A percentile compares a stretch with the other conserved stretches of the same genome.
phyloP scores from a whole-genome alignment of 805 yeast species.

The Saccharomycopsis vini region DNA sequence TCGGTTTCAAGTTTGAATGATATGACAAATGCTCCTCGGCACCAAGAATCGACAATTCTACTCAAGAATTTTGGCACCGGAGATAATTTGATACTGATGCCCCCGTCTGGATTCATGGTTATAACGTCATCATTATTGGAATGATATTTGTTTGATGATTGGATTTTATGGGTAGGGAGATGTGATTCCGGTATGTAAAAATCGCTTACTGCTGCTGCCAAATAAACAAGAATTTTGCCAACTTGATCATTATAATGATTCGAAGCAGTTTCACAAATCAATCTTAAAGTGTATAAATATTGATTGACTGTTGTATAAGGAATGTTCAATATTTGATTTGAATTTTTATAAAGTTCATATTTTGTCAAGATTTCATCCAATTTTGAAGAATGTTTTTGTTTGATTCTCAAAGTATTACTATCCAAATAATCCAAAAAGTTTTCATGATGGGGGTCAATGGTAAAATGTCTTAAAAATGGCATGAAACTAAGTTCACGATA shows the following conservation, averaged over 20 bases:
- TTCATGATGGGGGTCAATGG: slow-evolving; percentile 38
- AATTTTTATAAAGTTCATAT: slow-evolving; percentile 18
- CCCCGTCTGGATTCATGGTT: slow-evolving; percentile 39
- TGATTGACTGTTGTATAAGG: slow-evolving; percentile 96
- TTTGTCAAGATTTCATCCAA: slow-evolving; percentile 45
- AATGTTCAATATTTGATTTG: slow-evolving; percentile 39
- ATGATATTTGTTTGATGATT: slow-evolving; percentile 24
- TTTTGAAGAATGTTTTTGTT: slow-evolving; percentile 47
- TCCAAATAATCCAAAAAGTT: slow-evolving; percentile 69
- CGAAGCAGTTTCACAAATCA: slow-evolving; percentile 47
- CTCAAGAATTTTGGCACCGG: slow-evolving; percentile 94
- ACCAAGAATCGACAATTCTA: slow-evolving; percentile 88
- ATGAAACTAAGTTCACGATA: slow-evolving; percentile 87
- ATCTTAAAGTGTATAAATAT: slow-evolving; percentile 73
- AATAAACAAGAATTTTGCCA: slow-evolving; percentile 56
- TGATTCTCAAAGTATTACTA: slow-evolving; percentile 34
- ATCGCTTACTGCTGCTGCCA: slow-evolving; percentile 97
- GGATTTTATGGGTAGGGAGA: slow-evolving; percentile 91
- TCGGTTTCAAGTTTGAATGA: slow-evolving; percentile 95
- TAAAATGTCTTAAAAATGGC: slow-evolving; percentile 86
- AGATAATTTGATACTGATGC: slow-evolving; percentile 77
- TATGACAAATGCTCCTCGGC: slow-evolving; percentile 87
- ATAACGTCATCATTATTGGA: background rate
- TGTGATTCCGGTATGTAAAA: slow-evolving; percentile 83
- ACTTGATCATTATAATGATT: slow-evolving; percentile 32